These are phyloP conservation scores for Agrocybe chaxingu DNA, from an alignment of 768 basidiomycete species.

Conservation along the genomic window DNA sequence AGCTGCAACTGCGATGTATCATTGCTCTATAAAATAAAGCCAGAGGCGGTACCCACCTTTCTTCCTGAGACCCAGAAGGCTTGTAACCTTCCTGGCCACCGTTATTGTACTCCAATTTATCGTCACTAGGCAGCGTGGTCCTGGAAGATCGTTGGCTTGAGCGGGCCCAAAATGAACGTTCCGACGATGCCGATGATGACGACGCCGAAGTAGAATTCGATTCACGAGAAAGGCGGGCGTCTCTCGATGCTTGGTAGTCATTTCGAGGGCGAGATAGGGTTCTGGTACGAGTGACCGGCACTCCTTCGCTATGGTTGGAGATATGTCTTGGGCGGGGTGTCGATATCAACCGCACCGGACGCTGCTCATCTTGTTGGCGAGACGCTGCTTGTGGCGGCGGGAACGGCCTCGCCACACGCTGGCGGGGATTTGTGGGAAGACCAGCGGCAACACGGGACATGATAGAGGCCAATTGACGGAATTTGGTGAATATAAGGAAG, in stretches of 20 bases:
- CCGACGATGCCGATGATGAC: constrained; percentile 22
- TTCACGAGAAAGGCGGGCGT: constrained; percentile 16
- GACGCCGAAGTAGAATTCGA: constrained; percentile 20
- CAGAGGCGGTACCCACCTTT: too few species aligned
- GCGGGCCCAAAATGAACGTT: constrained; percentile 35
- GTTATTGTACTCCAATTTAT: constrained; percentile 10
- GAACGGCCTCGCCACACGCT: constrained; percentile 10
- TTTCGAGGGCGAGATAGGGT: background rate
- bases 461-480: constrained; percentile 4
- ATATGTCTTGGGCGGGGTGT: constrained; percentile 9
- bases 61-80: background rate
- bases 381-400: background rate
- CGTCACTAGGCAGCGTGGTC: constrained; percentile 42
- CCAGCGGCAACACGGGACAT: constrained; percentile 13
- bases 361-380: background rate
- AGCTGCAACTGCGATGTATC: background rate
- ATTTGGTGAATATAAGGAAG: constrained; percentile 1
- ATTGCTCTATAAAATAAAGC: too few species aligned
- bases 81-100: background rate
- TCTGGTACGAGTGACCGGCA: constrained; percentile 4
- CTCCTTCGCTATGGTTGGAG: background rate
- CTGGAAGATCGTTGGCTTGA: constrained; percentile 35
- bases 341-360: background rate
- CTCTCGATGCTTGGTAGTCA: background rate
- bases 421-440: constrained; percentile 22